A percentile compares a stretch with the other conserved stretches of the same genome.
These are phyloP conservation scores for Chytriomyces sp. DNA, from an alignment of 192 early-diverging fungal species.

Conservation along the genomic window DNA sequence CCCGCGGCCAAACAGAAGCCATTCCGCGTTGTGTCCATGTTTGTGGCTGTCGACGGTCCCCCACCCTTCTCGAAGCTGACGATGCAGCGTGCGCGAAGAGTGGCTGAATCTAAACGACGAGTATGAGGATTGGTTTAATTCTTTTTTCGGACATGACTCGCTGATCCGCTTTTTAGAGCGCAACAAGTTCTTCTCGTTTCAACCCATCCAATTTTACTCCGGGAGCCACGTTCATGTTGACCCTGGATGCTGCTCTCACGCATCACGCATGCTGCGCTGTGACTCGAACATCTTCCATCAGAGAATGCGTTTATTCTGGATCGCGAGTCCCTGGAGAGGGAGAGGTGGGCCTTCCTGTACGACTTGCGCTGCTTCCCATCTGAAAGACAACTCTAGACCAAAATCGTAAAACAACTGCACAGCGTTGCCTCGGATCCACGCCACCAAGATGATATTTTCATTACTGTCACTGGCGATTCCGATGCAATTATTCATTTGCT, in stretches of 20 bases:
- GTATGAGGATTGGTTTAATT: too few relatives aligned
- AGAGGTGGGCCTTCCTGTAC: slow-evolving; percentile 17
- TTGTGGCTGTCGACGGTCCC: slow-evolving; percentile 20
- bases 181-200: slow-evolving; percentile 5
- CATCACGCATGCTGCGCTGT: slow-evolving; percentile 13
- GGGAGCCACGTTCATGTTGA: slow-evolving; percentile 10
- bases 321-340: slow-evolving; percentile 24
- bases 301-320: not conserved
- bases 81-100: slow-evolving; percentile 4
- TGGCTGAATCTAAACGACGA: not conserved
- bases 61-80: slow-evolving; percentile 17
- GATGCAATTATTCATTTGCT: slow-evolving; percentile 17
- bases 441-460: not conserved
- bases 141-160: not conserved
- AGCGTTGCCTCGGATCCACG: not conserved
- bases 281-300: not conserved
- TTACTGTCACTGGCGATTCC: slow-evolving; percentile 16
- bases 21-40: not conserved
- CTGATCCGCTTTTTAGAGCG: slow-evolving; percentile 1
- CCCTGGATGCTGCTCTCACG: not conserved
- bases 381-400: not conserved
- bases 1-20: not conserved
- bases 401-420: slow-evolving; percentile 10
- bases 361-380: too few relatives aligned
- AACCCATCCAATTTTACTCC: slow-evolving; percentile 18